Evolutionary conservation across 139 green algal genomes (phyloP).

Genomic region (Tetradesmus lagerheimii): DNA sequence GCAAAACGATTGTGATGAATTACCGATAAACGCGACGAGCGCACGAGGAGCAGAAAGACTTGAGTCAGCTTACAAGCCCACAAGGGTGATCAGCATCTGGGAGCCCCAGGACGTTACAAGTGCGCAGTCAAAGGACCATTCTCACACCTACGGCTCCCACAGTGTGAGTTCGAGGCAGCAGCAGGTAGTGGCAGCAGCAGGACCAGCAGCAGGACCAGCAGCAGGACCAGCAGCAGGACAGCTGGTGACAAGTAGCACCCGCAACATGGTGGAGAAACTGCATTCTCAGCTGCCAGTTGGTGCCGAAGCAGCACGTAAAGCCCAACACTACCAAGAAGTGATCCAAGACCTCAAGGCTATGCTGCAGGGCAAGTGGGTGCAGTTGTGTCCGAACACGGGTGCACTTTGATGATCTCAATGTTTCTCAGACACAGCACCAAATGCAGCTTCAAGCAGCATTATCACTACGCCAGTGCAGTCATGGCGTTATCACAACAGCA

Average conservation of each 20-base stretch:
- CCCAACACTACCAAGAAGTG: background rate
- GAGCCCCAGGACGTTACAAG: too few species aligned
- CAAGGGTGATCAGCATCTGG: background rate
- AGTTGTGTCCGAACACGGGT: background rate
- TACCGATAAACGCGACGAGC: too few species aligned
- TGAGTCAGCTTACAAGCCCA: background rate
- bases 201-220: background rate
- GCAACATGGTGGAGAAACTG: constrained; percentile 20
- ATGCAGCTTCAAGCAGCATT: background rate
- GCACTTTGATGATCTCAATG: background rate
- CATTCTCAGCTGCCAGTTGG: background rate
- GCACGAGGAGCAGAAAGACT: background rate
- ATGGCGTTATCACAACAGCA: too few species aligned
- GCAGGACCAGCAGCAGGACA: background rate
- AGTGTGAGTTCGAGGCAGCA: too few species aligned
- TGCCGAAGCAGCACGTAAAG: background rate
- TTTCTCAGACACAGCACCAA: too few species aligned
- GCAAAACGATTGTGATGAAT: too few species aligned
- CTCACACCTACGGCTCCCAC: too few species aligned
- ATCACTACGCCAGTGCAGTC: too few species aligned
- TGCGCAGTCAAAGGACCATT: too few species aligned
- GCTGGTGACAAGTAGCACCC: background rate
- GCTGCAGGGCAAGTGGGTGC: constrained; percentile 13
- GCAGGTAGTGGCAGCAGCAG: background rate
- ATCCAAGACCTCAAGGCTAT: constrained; percentile 9